Evolutionary conservation across 805 yeast genomes (phyloP), one percentile per base, ranked within the genome.

Genomic region (Wickerhamiella domercqiae): DNA sequence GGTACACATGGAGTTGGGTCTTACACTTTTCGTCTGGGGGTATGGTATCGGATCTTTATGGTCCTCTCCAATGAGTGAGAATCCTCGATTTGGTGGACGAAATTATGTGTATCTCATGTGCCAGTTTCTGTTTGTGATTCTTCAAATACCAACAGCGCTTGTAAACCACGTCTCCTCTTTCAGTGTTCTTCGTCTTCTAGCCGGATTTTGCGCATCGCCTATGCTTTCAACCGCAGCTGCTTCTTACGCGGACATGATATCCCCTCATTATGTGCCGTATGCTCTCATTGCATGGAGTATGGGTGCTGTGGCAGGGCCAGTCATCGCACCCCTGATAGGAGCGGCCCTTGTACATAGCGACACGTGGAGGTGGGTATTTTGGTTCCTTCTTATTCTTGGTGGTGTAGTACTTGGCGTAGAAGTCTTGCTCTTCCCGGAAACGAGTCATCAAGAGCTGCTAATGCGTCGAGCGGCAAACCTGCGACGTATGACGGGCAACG

Each of bases 171-270:
- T 71, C 37, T 71, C 68, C 7, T 68, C 69, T 0, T 52, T 73
- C 39, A 56, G 63, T 34, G 61, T 70, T 0, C 51, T 70, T 33
- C 60, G 78, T 37, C 66, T 73, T 40, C 44, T 73, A 15, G 58
- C 66, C 17, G 78, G 79, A 3, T 46, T 72, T 21, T 63, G 68
- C 40, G 66, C 73, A n/a, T 62, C 72, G 3, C 75, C 78, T 3
- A 60, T 70, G 19, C 48, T 71, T 34, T 66, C 73, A 1, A 68
- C 71, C 20, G 77, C 75, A 35, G 75, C 71, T 43, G 78, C 74
- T 9, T 57, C 70, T 7, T 51, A 71, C 34, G 66, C 68, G 24
- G 78, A 73, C 51, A 53, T 71, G 35, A 48, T 66, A 13, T 32
- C 53, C 4, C 52, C 59, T n/a, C 61, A 68, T 6, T 55, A 57